A percentile compares a stretch with the other conserved stretches of the same genome.
Evolutionary conservation across 768 basidiomycete genomes (phyloP).

Genomic region (Megacollybia marginata): DNA sequence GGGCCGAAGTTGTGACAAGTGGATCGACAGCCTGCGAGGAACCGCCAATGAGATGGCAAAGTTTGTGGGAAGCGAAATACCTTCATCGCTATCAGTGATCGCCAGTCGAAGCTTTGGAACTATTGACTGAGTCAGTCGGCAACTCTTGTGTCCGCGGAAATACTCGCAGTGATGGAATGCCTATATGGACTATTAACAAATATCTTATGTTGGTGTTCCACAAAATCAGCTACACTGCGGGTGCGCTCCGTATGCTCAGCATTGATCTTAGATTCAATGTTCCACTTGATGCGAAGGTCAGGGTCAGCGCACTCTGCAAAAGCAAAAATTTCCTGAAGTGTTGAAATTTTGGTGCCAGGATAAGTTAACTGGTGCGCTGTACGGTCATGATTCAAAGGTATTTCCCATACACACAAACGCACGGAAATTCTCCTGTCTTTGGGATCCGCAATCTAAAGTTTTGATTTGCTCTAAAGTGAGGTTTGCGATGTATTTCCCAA

Average conservation of each 20-base stretch:
- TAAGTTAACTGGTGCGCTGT: constrained; percentile 59
- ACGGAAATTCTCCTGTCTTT: constrained; percentile 54
- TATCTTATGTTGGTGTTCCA: constrained; percentile 48
- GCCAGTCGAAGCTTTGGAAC: constrained; percentile 84
- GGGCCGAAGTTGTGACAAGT: constrained; percentile 49
- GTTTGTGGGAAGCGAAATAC: constrained; percentile 16
- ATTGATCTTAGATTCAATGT: constrained; percentile 76
- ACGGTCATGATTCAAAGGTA: neutral
- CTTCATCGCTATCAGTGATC: constrained; percentile 69
- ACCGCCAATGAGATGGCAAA: constrained; percentile 1
- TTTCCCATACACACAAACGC: constrained; percentile 4
- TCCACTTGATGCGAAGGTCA: constrained; percentile 54
- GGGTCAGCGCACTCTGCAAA: constrained; percentile 72
- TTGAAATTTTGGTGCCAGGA: constrained; percentile 65
- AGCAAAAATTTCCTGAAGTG: constrained; percentile 65
- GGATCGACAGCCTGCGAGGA: constrained; percentile 45
- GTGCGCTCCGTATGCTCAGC: constrained; percentile 46
- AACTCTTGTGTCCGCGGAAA: neutral
- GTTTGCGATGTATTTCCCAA: constrained; percentile 71
- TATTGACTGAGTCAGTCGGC: constrained; percentile 14
- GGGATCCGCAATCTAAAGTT: constrained; percentile 75
- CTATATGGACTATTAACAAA: constrained; percentile 56
- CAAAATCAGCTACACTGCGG: constrained; percentile 50
- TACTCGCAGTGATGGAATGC: constrained; percentile 54
- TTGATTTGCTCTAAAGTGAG: constrained; percentile 73